phyloP scores from a whole-genome alignment of 1,139 yeast species.

The Suhomyces chickasaworum region DNA sequence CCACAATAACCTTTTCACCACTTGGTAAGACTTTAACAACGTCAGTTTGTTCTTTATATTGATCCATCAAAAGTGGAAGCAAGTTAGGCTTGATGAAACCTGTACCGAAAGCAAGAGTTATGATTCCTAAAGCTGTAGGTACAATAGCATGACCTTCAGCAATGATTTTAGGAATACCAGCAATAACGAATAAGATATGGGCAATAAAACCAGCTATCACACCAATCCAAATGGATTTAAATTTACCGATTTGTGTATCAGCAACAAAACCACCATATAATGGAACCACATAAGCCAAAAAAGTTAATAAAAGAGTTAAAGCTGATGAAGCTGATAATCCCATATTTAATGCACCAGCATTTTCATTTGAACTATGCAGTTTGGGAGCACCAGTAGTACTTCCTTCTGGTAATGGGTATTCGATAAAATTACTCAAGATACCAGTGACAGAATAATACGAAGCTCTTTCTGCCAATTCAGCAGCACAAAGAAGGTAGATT shows the following conservation, averaged over 20 bases:
- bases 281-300: slow-evolving; percentile 26
- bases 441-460: slow-evolving; percentile 24
- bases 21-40: slow-evolving; percentile 58
- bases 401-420: slow-evolving; percentile 20
- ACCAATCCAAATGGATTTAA: slow-evolving; percentile 27
- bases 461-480: slow-evolving; percentile 29
- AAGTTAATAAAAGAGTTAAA: slow-evolving; percentile 23
- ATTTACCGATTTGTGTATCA: slow-evolving; percentile 24
- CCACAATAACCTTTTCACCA: slow-evolving; percentile 71
- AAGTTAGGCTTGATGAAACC: slow-evolving; percentile 56
- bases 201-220: slow-evolving; percentile 27
- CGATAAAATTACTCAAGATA: slow-evolving; percentile 25
- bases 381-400: slow-evolving; percentile 18
- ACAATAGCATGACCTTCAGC: slow-evolving; percentile 21
- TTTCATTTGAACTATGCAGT: slow-evolving; percentile 14
- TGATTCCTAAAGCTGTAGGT: slow-evolving; percentile 22
- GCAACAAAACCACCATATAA: slow-evolving; percentile 27
- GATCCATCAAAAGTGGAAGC: slow-evolving; percentile 55
- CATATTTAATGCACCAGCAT: slow-evolving; percentile 26
- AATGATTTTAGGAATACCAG: slow-evolving; percentile 24
- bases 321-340: slow-evolving; percentile 24
- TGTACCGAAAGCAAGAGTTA: slow-evolving; percentile 36
- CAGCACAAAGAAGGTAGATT: slow-evolving; percentile 23
- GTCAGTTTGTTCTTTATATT: slow-evolving; percentile 55
- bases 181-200: slow-evolving; percentile 26